Base-by-base conservation (phyloP, 2,329 filamentous ascomycete species). In the Neonectria hederae region DNA sequence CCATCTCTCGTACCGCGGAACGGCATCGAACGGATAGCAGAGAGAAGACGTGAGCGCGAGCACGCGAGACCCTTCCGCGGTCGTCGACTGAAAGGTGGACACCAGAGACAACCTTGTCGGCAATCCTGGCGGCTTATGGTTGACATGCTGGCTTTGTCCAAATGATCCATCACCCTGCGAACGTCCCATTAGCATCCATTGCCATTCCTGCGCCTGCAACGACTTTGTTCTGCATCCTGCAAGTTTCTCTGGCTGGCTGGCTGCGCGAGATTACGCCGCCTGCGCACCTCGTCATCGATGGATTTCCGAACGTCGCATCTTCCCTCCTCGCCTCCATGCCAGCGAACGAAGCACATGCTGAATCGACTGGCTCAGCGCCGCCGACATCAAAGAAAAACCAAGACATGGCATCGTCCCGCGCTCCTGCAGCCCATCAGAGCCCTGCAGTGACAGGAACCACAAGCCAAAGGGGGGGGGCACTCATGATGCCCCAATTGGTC, bases 281-380 rank as follows among this genome's bases (percentile, higher is more conserved):
- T 43, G 32, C 35, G 46, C 45, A 56, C 48, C 57, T 53, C 30
- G 54, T 38, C 40, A 32, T 48, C 49, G 51, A 56, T 38, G 59
- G 61, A 57, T 59, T 64, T 60, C 62, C 56, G 53, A 58, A 63
- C 32, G 66, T 58, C 51, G 38, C 55, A 54, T 56, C 24, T 61
- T 61, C 54, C 52, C 24, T 61, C 35, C 54, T 42, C 8, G 38
- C 59, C 35, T 6, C 35, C 67, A 63, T 65, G 48, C 59, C 63
- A 68, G 63, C 65, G 14, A 60, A 43, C 54, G 61, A 58, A 42
- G 59, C 71, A 72, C 72, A 70, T 73, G 71, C 62, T 65, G 32
- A 22, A 43, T 68, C 56, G 57, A 72, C 71, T 73, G 70, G 69
- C 49, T 64, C 59, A 69, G 57, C 61, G 19, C 40, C 53, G 59